Base-by-base conservation (phyloP, 2,329 filamentous ascomycete genomes). In the Trichoderma sp. region DNA sequence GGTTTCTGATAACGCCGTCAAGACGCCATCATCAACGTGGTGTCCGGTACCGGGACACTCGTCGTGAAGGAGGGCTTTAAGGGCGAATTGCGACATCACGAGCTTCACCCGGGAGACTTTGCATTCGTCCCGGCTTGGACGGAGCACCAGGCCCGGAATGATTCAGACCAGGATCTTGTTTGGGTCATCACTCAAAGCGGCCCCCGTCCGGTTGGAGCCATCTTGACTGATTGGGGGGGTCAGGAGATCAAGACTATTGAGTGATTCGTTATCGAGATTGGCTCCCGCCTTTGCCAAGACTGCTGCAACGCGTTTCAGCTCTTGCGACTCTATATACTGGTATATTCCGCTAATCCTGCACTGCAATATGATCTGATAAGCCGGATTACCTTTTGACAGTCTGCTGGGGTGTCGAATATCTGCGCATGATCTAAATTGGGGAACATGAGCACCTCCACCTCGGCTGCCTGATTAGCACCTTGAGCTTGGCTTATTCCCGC, bases 91-190 rank as follows among this genome's bases (percentile, higher is more conserved):
- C 86, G 86, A 73, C 85, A 86, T 39, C 85, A 91, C 73, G 82
- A 87, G 20, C 83, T 94, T 7, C 79, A 80, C 1, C 84, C 88
- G 0, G 91, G 92, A 0, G 91, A 93, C 78, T 93, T 92, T 79
- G 90, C 90, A 3, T 85, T 92, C 69, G 86, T 93, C 13, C 91
- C 91, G 0, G 87, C 90, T 0, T 92, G 87, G 84, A 88, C 88
- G 0, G 91, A 93, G 78, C 90, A 93, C 80, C 90, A 93, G 78
- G 86, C 91, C 68, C 82, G 90, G 23, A 93, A 93, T 75, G 87
- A 92, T 47, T 86, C 86, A 1, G 88, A 90, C 57, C 79, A 77
- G 64, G 88, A 91, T 61, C 81, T 91, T 2, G 86, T 89, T 47
- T 92, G 90, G 88, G 85, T 92, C 12, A 86, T 93, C 58, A 88